These are phyloP conservation scores for Pelargonium citronellum DNA, from an alignment of 441 rosid genomes.

Conservation along the genomic window DNA sequence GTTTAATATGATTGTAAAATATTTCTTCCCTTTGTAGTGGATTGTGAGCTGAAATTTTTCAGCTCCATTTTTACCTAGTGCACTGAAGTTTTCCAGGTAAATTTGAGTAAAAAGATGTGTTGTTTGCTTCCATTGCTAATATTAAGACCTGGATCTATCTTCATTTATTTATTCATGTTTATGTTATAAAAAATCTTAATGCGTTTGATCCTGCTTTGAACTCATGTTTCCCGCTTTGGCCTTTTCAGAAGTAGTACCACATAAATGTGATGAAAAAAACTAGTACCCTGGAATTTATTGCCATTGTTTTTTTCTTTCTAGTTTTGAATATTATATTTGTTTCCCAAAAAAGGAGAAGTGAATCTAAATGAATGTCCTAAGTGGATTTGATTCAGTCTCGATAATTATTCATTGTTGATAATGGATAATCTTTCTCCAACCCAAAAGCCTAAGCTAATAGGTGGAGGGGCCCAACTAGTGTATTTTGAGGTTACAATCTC, in stretches of 20 bases:
- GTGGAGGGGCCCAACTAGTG: no score
- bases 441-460: no score
- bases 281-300: neutral
- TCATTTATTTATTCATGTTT: neutral
- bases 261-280: neutral
- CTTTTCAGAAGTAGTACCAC: neutral
- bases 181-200: neutral
- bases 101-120: neutral
- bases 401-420: neutral
- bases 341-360: neutral
- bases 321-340: neutral
- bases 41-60: neutral
- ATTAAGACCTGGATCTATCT: conserved; percentile 1
- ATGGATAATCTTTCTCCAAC: no score
- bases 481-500: no score
- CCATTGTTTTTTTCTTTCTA: neutral
- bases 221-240: neutral
- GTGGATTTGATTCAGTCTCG: neutral
- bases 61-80: conserved; percentile 3
- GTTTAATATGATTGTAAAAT: neutral
- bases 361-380: neutral
- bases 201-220: neutral
- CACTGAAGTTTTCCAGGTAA: neutral
- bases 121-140: neutral
- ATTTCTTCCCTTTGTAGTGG: neutral